Conservation (phyloP, 2,329 filamentous ascomycete species). For the Phialemonium atrogriseum region DNA sequence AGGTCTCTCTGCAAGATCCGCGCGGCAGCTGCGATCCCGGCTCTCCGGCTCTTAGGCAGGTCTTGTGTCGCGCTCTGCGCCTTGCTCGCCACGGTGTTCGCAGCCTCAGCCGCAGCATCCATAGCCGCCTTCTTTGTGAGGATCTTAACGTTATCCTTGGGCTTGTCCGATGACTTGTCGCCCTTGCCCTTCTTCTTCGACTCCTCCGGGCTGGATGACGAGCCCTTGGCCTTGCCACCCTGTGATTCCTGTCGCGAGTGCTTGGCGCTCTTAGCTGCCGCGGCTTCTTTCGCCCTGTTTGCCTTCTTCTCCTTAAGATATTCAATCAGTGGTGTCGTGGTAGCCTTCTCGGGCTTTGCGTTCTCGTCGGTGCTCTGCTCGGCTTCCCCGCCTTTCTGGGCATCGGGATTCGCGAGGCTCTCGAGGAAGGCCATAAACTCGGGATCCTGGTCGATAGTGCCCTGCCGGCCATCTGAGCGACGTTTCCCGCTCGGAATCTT, state of each 20-base stretch:
- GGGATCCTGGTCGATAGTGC: conserved; percentile 91
- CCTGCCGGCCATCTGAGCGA: conserved; percentile 75
- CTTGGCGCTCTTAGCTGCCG: conserved; percentile 46
- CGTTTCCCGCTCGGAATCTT: conserved; percentile 69
- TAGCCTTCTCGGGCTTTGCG: conserved; percentile 53
- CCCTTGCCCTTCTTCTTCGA: conserved; percentile 52
- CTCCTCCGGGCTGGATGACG: conserved; percentile 31
- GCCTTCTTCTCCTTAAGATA: conserved; percentile 89
- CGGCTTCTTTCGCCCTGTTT: conserved; percentile 53
- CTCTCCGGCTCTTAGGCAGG: conserved; percentile 44
- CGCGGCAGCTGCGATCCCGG: conserved; percentile 55
- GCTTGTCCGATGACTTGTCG: conserved; percentile 39
- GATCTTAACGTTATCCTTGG: conserved; percentile 55
- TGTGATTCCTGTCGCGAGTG: conserved; percentile 46
- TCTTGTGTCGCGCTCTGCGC: conserved; percentile 15
- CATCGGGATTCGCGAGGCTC: conserved; percentile 64
- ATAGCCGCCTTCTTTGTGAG: conserved; percentile 49
- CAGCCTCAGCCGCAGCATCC: conserved; percentile 38
- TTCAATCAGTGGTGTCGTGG: conserved; percentile 82
- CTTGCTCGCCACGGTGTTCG: conserved; percentile 32
- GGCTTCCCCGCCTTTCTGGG: conserved; percentile 38
- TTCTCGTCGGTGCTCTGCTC: conserved; percentile 42
- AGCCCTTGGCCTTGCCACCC: conserved; percentile 37
- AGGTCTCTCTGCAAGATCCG: conserved; percentile 59
- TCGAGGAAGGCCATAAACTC: conserved; percentile 94